Evolutionary conservation across 345 rosid genomes (phyloP).

Genomic region (Moricandia arvensis): DNA sequence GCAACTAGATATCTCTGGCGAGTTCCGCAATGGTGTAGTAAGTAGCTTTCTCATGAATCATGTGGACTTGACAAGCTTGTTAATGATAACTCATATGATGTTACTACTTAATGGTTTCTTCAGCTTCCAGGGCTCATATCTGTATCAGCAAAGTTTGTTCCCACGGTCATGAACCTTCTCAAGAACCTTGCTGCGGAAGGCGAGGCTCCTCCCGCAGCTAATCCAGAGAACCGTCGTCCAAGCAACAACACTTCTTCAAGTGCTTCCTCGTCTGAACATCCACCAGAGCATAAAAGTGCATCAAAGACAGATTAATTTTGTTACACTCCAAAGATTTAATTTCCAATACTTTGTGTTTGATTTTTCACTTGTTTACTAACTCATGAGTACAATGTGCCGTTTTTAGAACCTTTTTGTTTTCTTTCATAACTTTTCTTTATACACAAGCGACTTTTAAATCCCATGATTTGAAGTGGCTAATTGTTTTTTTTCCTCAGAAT

Average conservation of each 20-base stretch:
- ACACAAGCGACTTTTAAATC: neutral
- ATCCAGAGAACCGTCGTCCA: slow-evolving; percentile 30
- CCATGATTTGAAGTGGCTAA: slow-evolving; percentile 14
- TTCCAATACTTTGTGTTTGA: neutral
- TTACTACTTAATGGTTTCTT: slow-evolving; percentile 18
- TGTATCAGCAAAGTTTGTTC: slow-evolving; percentile 77
- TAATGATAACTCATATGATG: neutral
- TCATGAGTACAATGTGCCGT: too few species aligned
- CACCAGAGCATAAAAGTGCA: slow-evolving; percentile 44
- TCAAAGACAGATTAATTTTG: slow-evolving; percentile 51
- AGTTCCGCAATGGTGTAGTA: slow-evolving; percentile 86
- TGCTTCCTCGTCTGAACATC: slow-evolving; percentile 31
- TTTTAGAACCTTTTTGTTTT: neutral
- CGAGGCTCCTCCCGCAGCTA: slow-evolving; percentile 46
- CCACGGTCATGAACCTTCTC: slow-evolving; percentile 88
- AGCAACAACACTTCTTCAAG: slow-evolving; percentile 20
- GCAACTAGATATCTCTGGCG: slow-evolving; percentile 82
- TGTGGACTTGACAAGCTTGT: neutral
- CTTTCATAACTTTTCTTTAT: neutral
- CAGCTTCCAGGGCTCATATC: slow-evolving; percentile 91
- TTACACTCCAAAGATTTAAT: neutral
- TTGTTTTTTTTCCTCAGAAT: neutral
- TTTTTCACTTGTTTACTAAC: neutral
- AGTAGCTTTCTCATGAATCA: slow-evolving; percentile 35
- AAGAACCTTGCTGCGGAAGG: slow-evolving; percentile 80